A percentile compares a stretch with the other conserved stretches of the same genome.
These are phyloP conservation scores for Phoma sp. DNA, from an alignment of 2,329 filamentous ascomycete species.

Conservation along the genomic window DNA sequence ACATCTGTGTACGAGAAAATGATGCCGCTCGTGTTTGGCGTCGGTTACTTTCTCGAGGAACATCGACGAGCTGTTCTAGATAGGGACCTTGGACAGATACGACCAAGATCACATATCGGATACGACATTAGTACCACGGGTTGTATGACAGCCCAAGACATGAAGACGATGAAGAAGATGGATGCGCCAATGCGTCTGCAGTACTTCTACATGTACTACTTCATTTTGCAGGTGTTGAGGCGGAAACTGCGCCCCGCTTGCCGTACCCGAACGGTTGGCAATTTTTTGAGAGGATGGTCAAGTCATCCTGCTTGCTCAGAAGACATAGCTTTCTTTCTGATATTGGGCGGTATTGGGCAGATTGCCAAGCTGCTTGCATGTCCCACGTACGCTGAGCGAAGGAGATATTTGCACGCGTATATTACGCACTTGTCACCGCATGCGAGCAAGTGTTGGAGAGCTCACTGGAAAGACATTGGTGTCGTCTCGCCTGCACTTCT, in stretches of 20 bases:
- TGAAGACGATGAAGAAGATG: constrained; percentile 39
- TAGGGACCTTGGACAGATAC: constrained; percentile 44
- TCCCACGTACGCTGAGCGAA: constrained; percentile 41
- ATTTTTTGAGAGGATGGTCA: constrained; percentile 42
- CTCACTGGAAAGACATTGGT: constrained; percentile 45
- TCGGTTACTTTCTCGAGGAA: constrained; percentile 48
- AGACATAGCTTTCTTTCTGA: constrained; percentile 46
- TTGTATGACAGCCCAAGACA: constrained; percentile 37
- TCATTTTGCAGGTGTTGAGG: constrained; percentile 45
- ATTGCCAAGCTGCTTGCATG: constrained; percentile 45
- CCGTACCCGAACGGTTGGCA: constrained; percentile 39
- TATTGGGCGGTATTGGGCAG: constrained; percentile 45
- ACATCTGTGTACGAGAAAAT: constrained; percentile 47
- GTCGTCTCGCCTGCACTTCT: constrained; percentile 44
- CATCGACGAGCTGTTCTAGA: constrained; percentile 42
- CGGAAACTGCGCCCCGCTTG: constrained; percentile 42
- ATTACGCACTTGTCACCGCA: constrained; percentile 47
- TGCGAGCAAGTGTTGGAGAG: constrained; percentile 44
- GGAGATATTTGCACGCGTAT: constrained; percentile 42
- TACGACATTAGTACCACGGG: constrained; percentile 46
- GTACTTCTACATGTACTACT: constrained; percentile 50
- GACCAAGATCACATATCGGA: constrained; percentile 42
- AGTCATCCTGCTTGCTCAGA: constrained; percentile 43
- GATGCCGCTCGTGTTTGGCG: constrained; percentile 47
- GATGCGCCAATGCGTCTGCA: constrained; percentile 44